phyloP scores from a whole-genome alignment of 2,329 filamentous ascomycete species.

The Xylariaceae sp. region DNA sequence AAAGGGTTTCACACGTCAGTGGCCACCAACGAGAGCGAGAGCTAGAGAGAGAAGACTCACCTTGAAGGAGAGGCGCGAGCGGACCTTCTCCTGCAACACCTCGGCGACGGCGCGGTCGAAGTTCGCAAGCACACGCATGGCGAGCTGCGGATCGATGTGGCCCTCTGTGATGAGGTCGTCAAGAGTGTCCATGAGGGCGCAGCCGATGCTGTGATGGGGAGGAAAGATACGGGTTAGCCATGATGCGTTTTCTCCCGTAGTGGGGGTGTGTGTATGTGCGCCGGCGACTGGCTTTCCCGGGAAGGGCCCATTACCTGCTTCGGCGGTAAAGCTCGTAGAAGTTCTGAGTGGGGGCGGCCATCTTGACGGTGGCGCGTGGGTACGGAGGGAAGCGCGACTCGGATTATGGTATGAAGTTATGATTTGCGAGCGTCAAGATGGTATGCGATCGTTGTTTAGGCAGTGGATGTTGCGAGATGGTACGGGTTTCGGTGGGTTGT shows the following conservation, averaged over 20 bases:
- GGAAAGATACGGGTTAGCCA: slow-evolving; percentile 20
- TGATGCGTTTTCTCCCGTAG: no score
- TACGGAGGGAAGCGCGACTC: neutral
- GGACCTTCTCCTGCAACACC: slow-evolving; percentile 86
- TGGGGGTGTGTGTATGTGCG: no score
- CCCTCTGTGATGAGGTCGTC: slow-evolving; percentile 93
- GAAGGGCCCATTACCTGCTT: slow-evolving; percentile 67
- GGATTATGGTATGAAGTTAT: neutral
- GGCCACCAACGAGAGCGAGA: no score
- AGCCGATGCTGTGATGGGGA: slow-evolving; percentile 65
- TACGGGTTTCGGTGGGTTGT: no score
- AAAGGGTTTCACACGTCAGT: no score
- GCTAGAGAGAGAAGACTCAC: slow-evolving; percentile 42
- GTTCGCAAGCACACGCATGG: slow-evolving; percentile 95
- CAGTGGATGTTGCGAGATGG: no score
- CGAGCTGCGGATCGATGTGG: slow-evolving; percentile 94
- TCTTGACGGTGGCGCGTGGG: slow-evolving; percentile 22
- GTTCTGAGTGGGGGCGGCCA: slow-evolving; percentile 48
- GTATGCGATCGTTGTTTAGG: no score
- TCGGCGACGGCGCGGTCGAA: slow-evolving; percentile 94
- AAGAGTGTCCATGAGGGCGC: slow-evolving; percentile 90
- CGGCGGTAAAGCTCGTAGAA: slow-evolving; percentile 96
- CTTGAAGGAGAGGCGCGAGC: slow-evolving; percentile 90
- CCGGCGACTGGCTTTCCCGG: neutral
- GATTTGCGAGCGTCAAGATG: no score